Evolutionary conservation across 768 basidiomycete genomes (phyloP), one percentile per base, ranked within the genome.

Genomic region (Mycena chlorophos): DNA sequence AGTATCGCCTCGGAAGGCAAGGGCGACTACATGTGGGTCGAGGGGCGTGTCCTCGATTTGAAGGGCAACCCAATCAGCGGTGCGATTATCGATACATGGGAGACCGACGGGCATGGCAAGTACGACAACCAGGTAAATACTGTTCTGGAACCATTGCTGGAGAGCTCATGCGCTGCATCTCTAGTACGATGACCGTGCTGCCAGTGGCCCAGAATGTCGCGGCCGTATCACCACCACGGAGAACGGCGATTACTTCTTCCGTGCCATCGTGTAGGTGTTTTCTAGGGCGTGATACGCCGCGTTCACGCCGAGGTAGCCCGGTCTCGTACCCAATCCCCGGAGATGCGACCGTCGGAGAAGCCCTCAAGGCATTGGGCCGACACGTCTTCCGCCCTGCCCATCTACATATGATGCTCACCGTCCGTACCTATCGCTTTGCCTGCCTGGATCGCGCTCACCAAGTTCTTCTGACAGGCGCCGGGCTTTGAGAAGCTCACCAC

Each of bases 1-100:
- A 83, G 86, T 10, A 94, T 94, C 49, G 90, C 92, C 5, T 90
- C 90, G 0, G 91, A 93, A 68, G 91, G 88, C 54, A 92, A 90
- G 69, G 92, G 91, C 20, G 82, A 91, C 10, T 89, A 91, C 67
- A 75, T 94, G 81, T 91, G 79, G 61, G 87, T 94, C 49, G 81
- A 90, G 65, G 91, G 92, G 1, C 78, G 77, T 3, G 78, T 94
- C 1, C 64, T 83, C 27, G 78, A 84, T 63, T 85, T 82, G 1
- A 71, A 79, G 29, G 89, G 90, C 20, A 72, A 76, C n/a, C 85
- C 86, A 2, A 78, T 94, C 50, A 68, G 84, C 4, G 75, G 75
- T 49, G 89, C 88, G 0, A 63, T 78, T 42, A 88, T 92, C 56
- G 88, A 91, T 50, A 91, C 89, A n/a, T 91, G 88, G 89, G 88